Conservation (phyloP, 2,329 filamentous ascomycete species). For the Fusarium scirpi region DNA sequence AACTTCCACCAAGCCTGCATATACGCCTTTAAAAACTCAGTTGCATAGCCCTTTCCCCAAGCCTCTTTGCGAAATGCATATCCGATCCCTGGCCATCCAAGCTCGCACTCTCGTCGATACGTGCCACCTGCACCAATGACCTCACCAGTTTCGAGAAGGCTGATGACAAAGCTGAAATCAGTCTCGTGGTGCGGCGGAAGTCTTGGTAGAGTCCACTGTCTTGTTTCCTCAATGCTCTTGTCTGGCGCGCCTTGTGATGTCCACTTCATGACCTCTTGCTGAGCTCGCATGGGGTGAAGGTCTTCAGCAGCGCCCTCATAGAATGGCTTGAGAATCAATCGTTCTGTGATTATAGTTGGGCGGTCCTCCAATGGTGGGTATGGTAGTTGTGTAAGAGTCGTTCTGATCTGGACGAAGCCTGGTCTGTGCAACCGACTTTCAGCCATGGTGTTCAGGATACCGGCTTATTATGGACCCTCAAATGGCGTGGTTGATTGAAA, state of each 20-base stretch:
- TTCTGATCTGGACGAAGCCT: not conserved
- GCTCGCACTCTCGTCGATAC: slow-evolving; percentile 6
- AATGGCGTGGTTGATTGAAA: not conserved
- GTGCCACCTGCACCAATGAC: slow-evolving; percentile 8
- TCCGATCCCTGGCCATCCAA: slow-evolving; percentile 18
- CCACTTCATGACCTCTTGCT: slow-evolving; percentile 23
- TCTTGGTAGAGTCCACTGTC: not conserved
- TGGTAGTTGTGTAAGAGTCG: slow-evolving; percentile 2
- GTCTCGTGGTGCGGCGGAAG: not conserved
- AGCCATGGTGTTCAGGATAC: not conserved
- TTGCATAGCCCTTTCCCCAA: slow-evolving; percentile 16
- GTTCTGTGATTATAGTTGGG: not conserved
- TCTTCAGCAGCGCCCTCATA: slow-evolving; percentile 5
- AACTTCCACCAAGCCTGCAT: slow-evolving; percentile 14
- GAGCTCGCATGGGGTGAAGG: slow-evolving; percentile 8
- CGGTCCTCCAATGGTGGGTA: not conserved
- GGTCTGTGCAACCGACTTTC: not conserved
- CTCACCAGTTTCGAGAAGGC: slow-evolving; percentile 6
- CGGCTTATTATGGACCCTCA: not conserved
- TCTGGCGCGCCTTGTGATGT: slow-evolving; percentile 12
- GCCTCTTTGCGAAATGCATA: slow-evolving; percentile 15
- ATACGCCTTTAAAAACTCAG: not conserved
- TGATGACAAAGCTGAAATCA: slow-evolving; percentile 4
- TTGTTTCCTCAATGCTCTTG: not conserved
- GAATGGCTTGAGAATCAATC: slow-evolving; percentile 5